Percentiles rank a stretch among this genome's conserved stretches.
These are phyloP conservation scores for Cubamyces lactineus DNA, from an alignment of 768 basidiomycete species.

Conservation along the genomic window DNA sequence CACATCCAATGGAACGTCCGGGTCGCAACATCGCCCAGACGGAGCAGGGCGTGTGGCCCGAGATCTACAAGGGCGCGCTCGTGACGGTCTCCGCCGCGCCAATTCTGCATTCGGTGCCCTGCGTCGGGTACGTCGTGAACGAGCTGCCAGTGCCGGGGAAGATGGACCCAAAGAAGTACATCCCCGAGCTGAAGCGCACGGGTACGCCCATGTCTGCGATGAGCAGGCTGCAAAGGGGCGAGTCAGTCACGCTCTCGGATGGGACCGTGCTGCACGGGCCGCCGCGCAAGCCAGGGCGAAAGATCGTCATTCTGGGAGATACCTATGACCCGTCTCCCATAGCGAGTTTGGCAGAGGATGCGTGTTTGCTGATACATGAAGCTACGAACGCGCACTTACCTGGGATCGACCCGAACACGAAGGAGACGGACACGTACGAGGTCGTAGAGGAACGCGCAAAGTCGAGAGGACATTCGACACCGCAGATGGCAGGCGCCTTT, in stretches of 20 bases:
- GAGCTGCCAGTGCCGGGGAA: slow-evolving; percentile 79
- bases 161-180: slow-evolving; percentile 67
- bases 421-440: slow-evolving; percentile 60
- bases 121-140: slow-evolving; percentile 74
- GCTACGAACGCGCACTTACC: slow-evolving; percentile 87
- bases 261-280: slow-evolving; percentile 76
- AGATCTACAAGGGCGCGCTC: slow-evolving; percentile 59
- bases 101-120: slow-evolving; percentile 79
- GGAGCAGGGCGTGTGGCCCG: slow-evolving; percentile 61
- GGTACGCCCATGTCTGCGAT: slow-evolving; percentile 70
- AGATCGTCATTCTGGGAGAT: slow-evolving; percentile 83
- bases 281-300: slow-evolving; percentile 64
- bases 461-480: slow-evolving; percentile 88
- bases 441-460: slow-evolving; percentile 64
- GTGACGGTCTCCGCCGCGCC: slow-evolving; percentile 77
- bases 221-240: slow-evolving; percentile 66
- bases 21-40: slow-evolving; percentile 67
- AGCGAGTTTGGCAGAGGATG: slow-evolving; percentile 57
- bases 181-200: slow-evolving; percentile 70
- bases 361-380: slow-evolving; percentile 84
- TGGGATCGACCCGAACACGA: slow-evolving; percentile 60
- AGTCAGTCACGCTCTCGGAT: slow-evolving; percentile 64
- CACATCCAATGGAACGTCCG: slow-evolving; percentile 56
- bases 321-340: slow-evolving; percentile 81
- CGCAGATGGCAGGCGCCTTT: slow-evolving; percentile 87